These are phyloP conservation scores for Fusarium azukiicola DNA, from an alignment of 2,329 filamentous ascomycete species.

Conservation along the genomic window DNA sequence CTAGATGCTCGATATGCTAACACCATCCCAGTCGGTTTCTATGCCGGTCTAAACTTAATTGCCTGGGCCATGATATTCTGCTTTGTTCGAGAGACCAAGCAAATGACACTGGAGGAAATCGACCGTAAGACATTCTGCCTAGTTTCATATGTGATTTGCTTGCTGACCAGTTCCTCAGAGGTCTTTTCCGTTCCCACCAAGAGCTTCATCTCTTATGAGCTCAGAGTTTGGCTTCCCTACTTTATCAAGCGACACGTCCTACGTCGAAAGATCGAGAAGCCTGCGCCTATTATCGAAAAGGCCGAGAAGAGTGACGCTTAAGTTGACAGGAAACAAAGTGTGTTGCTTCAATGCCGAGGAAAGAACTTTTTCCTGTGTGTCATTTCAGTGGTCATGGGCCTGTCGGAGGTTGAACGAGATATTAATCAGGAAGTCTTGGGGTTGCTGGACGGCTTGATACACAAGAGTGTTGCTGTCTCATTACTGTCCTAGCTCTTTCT, in stretches of 20 bases:
- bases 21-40: slow-evolving; percentile 60
- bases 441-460: neutral
- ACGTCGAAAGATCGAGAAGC: slow-evolving; percentile 57
- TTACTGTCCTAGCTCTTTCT: neutral
- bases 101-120: slow-evolving; percentile 61
- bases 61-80: slow-evolving; percentile 70
- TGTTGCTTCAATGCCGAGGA: neutral
- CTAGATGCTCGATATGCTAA: slow-evolving; percentile 20
- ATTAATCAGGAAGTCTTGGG: neutral
- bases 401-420: neutral
- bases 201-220: slow-evolving; percentile 58
- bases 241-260: slow-evolving; percentile 64
- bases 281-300: slow-evolving; percentile 56
- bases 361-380: no score
- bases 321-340: neutral
- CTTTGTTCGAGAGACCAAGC: slow-evolving; percentile 70
- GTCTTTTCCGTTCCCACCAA: slow-evolving; percentile 36
- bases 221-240: slow-evolving; percentile 60
- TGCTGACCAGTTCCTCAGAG: neutral
- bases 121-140: neutral
- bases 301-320: slow-evolving; percentile 24
- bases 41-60: slow-evolving; percentile 68
- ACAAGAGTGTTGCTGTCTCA: neutral
- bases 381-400: neutral
- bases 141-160: no score